Conservation (phyloP, 352 stramenopile genomes). For the Phytophthora sp. region DNA sequence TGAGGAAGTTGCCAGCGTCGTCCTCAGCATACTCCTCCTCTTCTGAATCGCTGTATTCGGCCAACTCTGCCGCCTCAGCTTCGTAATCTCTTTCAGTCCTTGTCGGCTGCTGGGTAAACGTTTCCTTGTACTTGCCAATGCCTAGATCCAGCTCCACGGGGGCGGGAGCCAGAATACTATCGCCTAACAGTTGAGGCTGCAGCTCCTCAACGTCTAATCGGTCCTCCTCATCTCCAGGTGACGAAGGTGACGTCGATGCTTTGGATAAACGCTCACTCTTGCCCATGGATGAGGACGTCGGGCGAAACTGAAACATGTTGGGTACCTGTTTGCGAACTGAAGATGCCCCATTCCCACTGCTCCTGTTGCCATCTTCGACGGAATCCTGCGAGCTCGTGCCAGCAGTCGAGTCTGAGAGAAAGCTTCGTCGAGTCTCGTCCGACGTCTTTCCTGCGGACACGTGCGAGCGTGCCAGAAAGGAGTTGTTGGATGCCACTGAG, state of each 20-base stretch:
- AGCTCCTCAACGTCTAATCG: slow-evolving; percentile 41
- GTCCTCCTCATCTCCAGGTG: slow-evolving; percentile 42
- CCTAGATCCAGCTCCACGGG: slow-evolving; percentile 52
- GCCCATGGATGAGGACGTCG: slow-evolving; percentile 40
- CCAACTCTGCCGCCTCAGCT: slow-evolving; percentile 40
- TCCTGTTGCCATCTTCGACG: slow-evolving; percentile 32
- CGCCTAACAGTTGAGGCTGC: slow-evolving; percentile 33
- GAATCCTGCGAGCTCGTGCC: slow-evolving; percentile 40
- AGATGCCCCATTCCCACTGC: slow-evolving; percentile 38
- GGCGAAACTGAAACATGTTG: slow-evolving; percentile 74
- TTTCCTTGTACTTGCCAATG: slow-evolving; percentile 64
- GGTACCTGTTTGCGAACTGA: slow-evolving; percentile 44
- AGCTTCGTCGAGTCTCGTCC: slow-evolving; percentile 40
- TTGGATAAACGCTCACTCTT: slow-evolving; percentile 49
- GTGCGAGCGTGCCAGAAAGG: slow-evolving; percentile 32
- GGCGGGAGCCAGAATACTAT: slow-evolving; percentile 26
- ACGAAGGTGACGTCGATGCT: slow-evolving; percentile 36
- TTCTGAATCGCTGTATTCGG: slow-evolving; percentile 37
- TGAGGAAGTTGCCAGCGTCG: slow-evolving; percentile 41
- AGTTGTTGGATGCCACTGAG: slow-evolving; percentile 33
- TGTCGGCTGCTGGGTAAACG: slow-evolving; percentile 22
- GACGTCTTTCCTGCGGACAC: slow-evolving; percentile 28
- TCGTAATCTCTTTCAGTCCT: slow-evolving; percentile 28
- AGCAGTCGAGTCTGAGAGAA: slow-evolving; percentile 41
- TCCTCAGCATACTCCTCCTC: slow-evolving; percentile 24